Evolutionary conservation across 306 rosid species (phyloP).

Genomic region (Alnus rubra): DNA sequence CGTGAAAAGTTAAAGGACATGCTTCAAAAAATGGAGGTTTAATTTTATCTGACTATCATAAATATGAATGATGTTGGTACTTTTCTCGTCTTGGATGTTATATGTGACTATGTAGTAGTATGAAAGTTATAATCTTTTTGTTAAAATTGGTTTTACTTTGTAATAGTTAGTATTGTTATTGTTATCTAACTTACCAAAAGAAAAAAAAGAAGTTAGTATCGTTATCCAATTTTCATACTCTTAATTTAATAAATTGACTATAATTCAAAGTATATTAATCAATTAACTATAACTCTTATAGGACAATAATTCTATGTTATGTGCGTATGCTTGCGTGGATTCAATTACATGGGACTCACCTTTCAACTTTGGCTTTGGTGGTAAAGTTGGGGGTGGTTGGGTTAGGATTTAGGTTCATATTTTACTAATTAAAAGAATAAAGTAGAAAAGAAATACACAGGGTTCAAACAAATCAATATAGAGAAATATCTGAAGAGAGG

Average conservation of each 20-base stretch:
- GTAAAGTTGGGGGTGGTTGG: neutral
- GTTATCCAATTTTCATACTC: too few species aligned
- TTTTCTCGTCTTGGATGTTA: slow-evolving; percentile 15
- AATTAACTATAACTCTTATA: slow-evolving; percentile 16
- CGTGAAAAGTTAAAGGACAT: slow-evolving; percentile 86
- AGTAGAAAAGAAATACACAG: neutral
- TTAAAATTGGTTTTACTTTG: slow-evolving; percentile 14
- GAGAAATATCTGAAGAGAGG: neutral
- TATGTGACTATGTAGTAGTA: neutral
- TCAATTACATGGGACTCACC: neutral
- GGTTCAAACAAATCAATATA: neutral
- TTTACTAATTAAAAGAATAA: neutral
- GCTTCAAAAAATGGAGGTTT: slow-evolving; percentile 89
- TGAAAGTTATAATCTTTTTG: neutral
- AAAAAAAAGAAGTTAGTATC: too few species aligned
- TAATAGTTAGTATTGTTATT: slow-evolving; percentile 21
- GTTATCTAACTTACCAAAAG: slow-evolving; percentile 8
- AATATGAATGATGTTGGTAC: neutral
- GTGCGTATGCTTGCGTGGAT: neutral
- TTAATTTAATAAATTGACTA: too few species aligned
- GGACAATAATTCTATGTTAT: neutral
- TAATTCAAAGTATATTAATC: neutral
- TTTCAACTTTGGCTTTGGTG: neutral
- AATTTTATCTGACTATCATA: slow-evolving; percentile 15
- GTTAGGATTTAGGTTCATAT: neutral